A percentile compares a stretch with the other conserved stretches of the same genome.
Conservation (phyloP, 148 eudicot genomes). For the Rhododendron griersonianum region DNA sequence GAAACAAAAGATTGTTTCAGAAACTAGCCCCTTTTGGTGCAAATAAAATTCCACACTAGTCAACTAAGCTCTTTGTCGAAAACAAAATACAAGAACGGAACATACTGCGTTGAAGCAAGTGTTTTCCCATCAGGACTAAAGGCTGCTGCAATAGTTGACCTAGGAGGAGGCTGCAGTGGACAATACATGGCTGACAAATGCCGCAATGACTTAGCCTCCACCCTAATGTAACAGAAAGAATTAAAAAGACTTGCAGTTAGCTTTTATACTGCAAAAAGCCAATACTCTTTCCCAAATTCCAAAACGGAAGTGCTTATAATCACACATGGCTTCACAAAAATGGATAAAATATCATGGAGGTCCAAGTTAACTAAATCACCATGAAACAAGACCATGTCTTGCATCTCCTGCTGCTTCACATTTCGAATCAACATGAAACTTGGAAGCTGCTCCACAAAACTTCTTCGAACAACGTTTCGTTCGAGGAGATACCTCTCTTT, state of each 20-base stretch:
- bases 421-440: slow-evolving; percentile 20
- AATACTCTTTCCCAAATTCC: not conserved
- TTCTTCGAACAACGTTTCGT: slow-evolving; percentile 39
- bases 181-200: slow-evolving; percentile 74
- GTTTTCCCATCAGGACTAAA: slow-evolving; percentile 78
- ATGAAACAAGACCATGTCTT: slow-evolving; percentile 55
- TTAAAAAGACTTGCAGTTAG: not conserved
- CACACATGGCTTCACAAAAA: not conserved
- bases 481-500: slow-evolving; percentile 57
- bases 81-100: slow-evolving; percentile 8
- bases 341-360: not conserved
- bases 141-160: slow-evolving; percentile 82
- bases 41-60: not conserved
- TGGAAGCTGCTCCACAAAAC: slow-evolving; percentile 39
- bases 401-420: slow-evolving; percentile 48
- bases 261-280: not conserved
- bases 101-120: slow-evolving; percentile 81
- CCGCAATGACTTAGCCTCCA: slow-evolving; percentile 58
- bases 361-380: slow-evolving; percentile 27
- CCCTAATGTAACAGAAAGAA: slow-evolving; percentile 32
- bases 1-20: not conserved
- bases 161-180: slow-evolving; percentile 62
- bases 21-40: not conserved
- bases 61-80: not conserved
- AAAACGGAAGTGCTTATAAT: slow-evolving; percentile 9